Percentiles rank a stretch among this genome's conserved stretches.
phyloP scores from a whole-genome alignment of 805 yeast species.

The Ogataea methylovora region DNA sequence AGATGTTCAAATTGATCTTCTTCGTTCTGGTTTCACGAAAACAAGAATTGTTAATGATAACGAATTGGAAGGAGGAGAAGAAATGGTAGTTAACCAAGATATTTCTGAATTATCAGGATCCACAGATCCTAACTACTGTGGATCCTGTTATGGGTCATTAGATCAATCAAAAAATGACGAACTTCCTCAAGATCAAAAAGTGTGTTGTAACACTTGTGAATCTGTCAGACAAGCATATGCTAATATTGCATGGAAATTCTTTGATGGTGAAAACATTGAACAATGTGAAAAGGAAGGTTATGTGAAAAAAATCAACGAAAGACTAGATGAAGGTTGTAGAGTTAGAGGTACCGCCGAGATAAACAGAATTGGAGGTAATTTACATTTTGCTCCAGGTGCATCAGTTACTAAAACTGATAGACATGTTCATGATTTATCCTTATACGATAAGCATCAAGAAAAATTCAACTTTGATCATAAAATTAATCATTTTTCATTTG shows the following conservation, averaged over 20 bases:
- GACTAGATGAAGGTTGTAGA: conserved; percentile 81
- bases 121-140: conserved; percentile 51
- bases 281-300: conserved; percentile 92
- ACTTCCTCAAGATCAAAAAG: conserved; percentile 29
- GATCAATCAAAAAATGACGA: conserved; percentile 46
- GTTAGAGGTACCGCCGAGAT: conserved; percentile 71
- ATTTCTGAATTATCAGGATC: conserved; percentile 14
- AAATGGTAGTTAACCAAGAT: conserved; percentile 32
- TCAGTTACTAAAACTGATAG: conserved; percentile 49
- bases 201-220: conserved; percentile 82
- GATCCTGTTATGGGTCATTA: conserved; percentile 83
- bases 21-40: conserved; percentile 64
- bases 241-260: conserved; percentile 76
- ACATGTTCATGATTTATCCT: conserved; percentile 82
- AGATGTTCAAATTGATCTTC: conserved; percentile 68
- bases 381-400: conserved; percentile 96
- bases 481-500: conserved; percentile 80
- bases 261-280: conserved; percentile 76
- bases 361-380: conserved; percentile 81
- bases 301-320: conserved; percentile 49
- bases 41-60: conserved; percentile 56
- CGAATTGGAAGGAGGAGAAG: conserved; percentile 29
- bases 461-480: conserved; percentile 70
- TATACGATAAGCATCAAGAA: conserved; percentile 47
- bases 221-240: conserved; percentile 78